Evolutionary conservation across 1,139 yeast species (phyloP).

Genomic region (Torulaspora pretoriensis): DNA sequence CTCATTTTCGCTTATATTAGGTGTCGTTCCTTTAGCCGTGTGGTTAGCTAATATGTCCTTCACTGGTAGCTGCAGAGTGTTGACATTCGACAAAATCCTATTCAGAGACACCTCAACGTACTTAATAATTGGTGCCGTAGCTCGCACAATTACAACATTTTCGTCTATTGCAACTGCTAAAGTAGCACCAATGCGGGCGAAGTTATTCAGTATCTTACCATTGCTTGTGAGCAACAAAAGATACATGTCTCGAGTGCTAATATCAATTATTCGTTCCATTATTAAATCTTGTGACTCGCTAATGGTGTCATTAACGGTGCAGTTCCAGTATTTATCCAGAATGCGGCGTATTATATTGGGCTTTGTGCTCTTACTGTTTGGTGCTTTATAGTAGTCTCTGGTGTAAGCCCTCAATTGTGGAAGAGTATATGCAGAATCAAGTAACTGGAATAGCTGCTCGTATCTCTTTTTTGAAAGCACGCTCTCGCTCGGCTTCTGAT

Average conservation of each 20-base stretch:
- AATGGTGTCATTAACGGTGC: conserved; percentile 36
- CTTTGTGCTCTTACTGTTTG: conserved; percentile 21
- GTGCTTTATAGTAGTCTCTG: conserved; percentile 17
- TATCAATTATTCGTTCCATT: conserved; percentile 37
- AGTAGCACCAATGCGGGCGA: conserved; percentile 31
- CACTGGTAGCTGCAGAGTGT: conserved; percentile 37
- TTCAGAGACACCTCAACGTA: conserved; percentile 39
- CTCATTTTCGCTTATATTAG: conserved; percentile 13
- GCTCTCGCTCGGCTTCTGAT: conserved; percentile 29
- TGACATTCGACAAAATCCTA: conserved; percentile 39
- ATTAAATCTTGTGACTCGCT: conserved; percentile 41
- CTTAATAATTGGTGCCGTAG: conserved; percentile 33
- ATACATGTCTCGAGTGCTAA: conserved; percentile 28
- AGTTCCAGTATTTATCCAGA: conserved; percentile 42
- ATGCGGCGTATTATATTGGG: conserved; percentile 31
- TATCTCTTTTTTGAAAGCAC: conserved; percentile 32
- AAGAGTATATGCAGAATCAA: conserved; percentile 32
- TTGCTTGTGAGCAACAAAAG: conserved; percentile 37
- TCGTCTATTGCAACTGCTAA: conserved; percentile 37
- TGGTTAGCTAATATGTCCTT: conserved; percentile 23
- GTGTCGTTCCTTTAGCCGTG: conserved; percentile 11
- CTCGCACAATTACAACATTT: conserved; percentile 34
- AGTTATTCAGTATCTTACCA: conserved; percentile 40
- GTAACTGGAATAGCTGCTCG: conserved; percentile 28
- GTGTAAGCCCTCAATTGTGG: conserved; percentile 34